Conservation (phyloP, 768 basidiomycete genomes). For the Boletus bicolor region DNA sequence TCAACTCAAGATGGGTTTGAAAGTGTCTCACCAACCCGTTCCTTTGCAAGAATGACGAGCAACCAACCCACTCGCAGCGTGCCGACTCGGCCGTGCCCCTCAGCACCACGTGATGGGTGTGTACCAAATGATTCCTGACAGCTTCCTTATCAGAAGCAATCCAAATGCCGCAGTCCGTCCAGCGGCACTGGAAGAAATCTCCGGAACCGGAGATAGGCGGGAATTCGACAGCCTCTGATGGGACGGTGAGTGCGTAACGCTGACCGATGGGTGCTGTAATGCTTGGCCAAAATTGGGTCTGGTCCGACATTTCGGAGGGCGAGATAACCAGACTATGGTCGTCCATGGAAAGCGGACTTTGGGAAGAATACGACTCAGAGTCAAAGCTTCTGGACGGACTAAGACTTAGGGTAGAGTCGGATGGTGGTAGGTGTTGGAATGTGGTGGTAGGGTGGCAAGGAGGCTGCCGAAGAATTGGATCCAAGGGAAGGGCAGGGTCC, state of each 20-base stretch:
- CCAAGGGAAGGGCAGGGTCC: background rate
- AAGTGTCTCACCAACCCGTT: slow-evolving; percentile 18
- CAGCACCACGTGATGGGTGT: slow-evolving; percentile 8
- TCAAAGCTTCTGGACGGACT: background rate
- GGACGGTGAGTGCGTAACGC: slow-evolving; percentile 1
- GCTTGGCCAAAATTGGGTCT: background rate
- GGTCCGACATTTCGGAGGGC: background rate
- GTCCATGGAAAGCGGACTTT: background rate
- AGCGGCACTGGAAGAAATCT: slow-evolving; percentile 21
- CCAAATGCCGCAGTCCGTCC: slow-evolving; percentile 18
- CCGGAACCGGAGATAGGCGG: background rate
- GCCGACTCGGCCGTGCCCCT: background rate
- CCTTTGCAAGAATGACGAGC: slow-evolving; percentile 1
- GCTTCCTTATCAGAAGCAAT: slow-evolving; percentile 15
- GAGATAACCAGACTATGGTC: background rate
- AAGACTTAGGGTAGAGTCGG: background rate
- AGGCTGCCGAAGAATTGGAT: background rate
- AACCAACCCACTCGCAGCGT: slow-evolving; percentile 15
- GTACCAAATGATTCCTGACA: slow-evolving; percentile 12
- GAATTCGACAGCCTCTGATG: slow-evolving; percentile 6
- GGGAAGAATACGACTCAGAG: background rate
- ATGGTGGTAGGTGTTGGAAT: background rate
- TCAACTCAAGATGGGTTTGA: slow-evolving; percentile 11
- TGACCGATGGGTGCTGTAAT: background rate
- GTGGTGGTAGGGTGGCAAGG: background rate